Evolutionary conservation across 1,139 yeast genomes (phyloP).

Genomic region (Yarrowia galli): DNA sequence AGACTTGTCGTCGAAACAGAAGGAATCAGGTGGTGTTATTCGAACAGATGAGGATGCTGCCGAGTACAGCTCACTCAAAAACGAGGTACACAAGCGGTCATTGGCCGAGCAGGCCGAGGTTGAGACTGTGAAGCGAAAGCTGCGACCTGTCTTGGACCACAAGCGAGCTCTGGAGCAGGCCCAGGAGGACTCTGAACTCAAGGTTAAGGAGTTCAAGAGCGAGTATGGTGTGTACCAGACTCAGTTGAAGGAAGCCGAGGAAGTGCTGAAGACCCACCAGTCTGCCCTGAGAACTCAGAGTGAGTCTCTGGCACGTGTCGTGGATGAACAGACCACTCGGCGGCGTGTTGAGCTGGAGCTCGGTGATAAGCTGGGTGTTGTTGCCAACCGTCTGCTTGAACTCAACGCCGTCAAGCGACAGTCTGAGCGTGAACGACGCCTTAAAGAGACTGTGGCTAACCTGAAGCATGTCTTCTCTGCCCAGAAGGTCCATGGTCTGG

Average conservation of each 20-base stretch:
- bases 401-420: slow-evolving; percentile 79
- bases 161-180: slow-evolving; percentile 31
- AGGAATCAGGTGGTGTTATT: slow-evolving; percentile 29
- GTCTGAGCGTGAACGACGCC: slow-evolving; percentile 67
- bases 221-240: slow-evolving; percentile 24
- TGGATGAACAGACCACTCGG: slow-evolving; percentile 57
- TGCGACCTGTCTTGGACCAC: slow-evolving; percentile 25
- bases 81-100: slow-evolving; percentile 25
- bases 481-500: slow-evolving; percentile 67
- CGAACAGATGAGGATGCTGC: slow-evolving; percentile 13
- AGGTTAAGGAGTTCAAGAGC: slow-evolving; percentile 40
- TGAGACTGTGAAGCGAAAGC: slow-evolving; percentile 34
- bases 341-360: slow-evolving; percentile 60
- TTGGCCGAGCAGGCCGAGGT: slow-evolving; percentile 27
- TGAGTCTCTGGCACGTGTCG: slow-evolving; percentile 54
- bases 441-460: slow-evolving; percentile 74
- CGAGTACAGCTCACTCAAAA: slow-evolving; percentile 13
- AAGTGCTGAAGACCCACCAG: slow-evolving; percentile 55
- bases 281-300: slow-evolving; percentile 54
- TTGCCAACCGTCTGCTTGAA: slow-evolving; percentile 70
- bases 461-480: slow-evolving; percentile 79
- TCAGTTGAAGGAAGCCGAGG: slow-evolving; percentile 57
- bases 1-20: slow-evolving; percentile 21
- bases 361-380: slow-evolving; percentile 70
- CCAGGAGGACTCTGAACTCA: slow-evolving; percentile 40